phyloP scores from a whole-genome alignment of 768 basidiomycete genomes.

The Gloeopeniophorella convolvens region DNA sequence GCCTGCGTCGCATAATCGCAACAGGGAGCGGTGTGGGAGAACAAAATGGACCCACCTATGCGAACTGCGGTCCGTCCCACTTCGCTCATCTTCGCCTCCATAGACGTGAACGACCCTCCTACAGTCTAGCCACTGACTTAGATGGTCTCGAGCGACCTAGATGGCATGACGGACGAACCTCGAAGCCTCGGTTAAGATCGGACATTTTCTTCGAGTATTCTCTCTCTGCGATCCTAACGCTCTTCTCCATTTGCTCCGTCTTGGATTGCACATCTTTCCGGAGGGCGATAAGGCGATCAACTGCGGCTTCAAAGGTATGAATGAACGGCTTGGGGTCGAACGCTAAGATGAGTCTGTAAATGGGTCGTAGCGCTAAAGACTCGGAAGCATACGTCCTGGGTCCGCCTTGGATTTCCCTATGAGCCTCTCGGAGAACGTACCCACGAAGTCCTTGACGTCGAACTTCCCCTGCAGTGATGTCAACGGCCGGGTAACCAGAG shows the following conservation, averaged over 20 bases:
- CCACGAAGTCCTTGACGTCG: constrained; percentile 86
- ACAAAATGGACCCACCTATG: constrained; percentile 54
- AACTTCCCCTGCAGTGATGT: constrained; percentile 63
- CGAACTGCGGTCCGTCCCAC: constrained; percentile 92
- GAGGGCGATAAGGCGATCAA: constrained; percentile 81
- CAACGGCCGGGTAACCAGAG: background rate
- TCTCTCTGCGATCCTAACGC: constrained; percentile 79
- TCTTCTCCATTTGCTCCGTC: constrained; percentile 90
- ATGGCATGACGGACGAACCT: constrained; percentile 45
- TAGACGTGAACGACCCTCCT: constrained; percentile 77
- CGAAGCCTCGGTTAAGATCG: constrained; percentile 91
- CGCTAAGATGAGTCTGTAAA: constrained; percentile 38
- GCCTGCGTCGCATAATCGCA: constrained; percentile 44
- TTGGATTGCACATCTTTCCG: constrained; percentile 86
- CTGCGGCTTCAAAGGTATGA: constrained; percentile 82
- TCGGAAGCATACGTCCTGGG: constrained; percentile 64
- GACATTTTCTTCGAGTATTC: constrained; percentile 92
- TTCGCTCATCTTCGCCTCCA: constrained; percentile 88
- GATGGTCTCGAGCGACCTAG: constrained; percentile 1
- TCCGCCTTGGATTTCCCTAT: constrained; percentile 80
- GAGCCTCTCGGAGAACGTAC: constrained; percentile 78
- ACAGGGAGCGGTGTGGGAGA: constrained; percentile 6
- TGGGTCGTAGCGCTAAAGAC: background rate
- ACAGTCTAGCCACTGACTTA: constrained; percentile 54
- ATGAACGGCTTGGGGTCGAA: constrained; percentile 94